Conservation (phyloP, 257 asterid species). For the Gardenia jasminoides region DNA sequence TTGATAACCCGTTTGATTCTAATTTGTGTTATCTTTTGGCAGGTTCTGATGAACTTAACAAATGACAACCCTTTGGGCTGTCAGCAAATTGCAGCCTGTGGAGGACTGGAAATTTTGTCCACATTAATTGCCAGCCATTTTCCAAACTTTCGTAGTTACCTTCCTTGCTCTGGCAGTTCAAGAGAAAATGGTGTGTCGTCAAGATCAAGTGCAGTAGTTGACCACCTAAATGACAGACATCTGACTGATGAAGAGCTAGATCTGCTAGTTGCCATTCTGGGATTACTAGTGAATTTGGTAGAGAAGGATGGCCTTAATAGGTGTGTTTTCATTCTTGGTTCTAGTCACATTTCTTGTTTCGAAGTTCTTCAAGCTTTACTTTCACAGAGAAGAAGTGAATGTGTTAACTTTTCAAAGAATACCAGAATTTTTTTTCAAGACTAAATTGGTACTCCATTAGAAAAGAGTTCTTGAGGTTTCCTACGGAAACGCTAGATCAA, state of each 20-base stretch:
- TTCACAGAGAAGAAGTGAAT: background rate
- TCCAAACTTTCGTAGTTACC: constrained; percentile 43
- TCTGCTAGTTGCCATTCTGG: constrained; percentile 77
- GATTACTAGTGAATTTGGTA: constrained; percentile 83
- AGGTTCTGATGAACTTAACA: constrained; percentile 80
- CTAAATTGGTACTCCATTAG: background rate
- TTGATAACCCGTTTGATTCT: background rate
- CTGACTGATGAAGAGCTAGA: constrained; percentile 71
- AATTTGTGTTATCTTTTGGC: constrained; percentile 26
- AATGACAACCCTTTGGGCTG: constrained; percentile 76
- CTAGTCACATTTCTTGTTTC: background rate
- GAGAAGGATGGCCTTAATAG: constrained; percentile 71
- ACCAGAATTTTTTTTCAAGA: background rate
- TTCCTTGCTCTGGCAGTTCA: constrained; percentile 21
- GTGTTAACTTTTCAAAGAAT: background rate
- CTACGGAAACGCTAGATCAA: background rate
- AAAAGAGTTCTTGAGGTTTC: background rate
- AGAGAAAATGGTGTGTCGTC: constrained; percentile 30
- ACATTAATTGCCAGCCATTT: constrained; percentile 64
- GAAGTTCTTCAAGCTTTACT: background rate
- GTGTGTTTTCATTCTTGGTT: constrained; percentile 27
- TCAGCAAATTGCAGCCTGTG: constrained; percentile 63
- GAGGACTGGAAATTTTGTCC: constrained; percentile 68
- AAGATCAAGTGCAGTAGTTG: constrained; percentile 33
- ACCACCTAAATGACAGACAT: constrained; percentile 31